Evolutionary conservation across 805 yeast genomes (phyloP).

Genomic region (Tetrapisispora pingtungensis): DNA sequence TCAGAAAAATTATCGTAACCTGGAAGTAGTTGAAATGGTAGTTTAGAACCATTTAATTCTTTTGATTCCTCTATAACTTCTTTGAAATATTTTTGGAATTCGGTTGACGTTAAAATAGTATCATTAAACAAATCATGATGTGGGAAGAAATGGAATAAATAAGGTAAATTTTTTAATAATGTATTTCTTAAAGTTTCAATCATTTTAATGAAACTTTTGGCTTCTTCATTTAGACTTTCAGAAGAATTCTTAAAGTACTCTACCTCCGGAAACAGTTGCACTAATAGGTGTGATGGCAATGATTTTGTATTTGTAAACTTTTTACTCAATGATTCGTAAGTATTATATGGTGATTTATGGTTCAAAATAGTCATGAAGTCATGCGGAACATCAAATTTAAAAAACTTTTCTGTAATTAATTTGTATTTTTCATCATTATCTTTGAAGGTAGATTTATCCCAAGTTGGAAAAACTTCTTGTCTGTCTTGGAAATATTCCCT

Average conservation of each 20-base stretch:
- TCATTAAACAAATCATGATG: constrained; percentile 23
- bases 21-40: constrained; percentile 10
- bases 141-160: constrained; percentile 22
- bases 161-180: constrained; percentile 21
- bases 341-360: constrained; percentile 9
- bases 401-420: constrained; percentile 5
- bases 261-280: constrained; percentile 26
- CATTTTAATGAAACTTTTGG: constrained; percentile 14
- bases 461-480: constrained; percentile 10
- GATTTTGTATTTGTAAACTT: background rate
- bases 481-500: constrained; percentile 17
- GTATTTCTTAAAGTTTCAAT: constrained; percentile 16
- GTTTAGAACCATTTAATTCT: background rate
- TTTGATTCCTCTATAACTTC: background rate
- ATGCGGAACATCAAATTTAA: constrained; percentile 17
- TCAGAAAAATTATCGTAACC: constrained; percentile 5
- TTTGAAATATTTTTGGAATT: constrained; percentile 18
- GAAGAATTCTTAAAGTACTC: constrained; percentile 15
- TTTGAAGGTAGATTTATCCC: constrained; percentile 8
- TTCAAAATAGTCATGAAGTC: constrained; percentile 19
- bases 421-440: constrained; percentile 3
- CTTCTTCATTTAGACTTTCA: constrained; percentile 8
- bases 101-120: constrained; percentile 16
- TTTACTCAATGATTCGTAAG: background rate
- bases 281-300: constrained; percentile 13